Evolutionary conservation across 345 rosid species (phyloP).

Genomic region (Lumnitzera littorea): DNA sequence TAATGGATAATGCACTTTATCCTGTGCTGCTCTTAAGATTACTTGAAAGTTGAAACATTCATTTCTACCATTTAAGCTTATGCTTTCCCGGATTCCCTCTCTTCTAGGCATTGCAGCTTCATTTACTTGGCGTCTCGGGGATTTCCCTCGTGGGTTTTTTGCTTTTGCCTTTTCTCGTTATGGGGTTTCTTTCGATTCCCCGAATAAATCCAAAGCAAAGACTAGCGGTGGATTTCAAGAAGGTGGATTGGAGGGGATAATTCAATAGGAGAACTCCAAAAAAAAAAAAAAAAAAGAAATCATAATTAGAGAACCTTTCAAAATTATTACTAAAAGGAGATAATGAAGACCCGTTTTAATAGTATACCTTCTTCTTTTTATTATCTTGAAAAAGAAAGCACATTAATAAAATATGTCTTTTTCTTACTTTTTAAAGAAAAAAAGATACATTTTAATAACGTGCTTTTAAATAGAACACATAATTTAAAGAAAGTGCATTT

Average conservation of each 20-base stretch:
- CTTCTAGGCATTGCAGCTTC: slow-evolving; percentile 62
- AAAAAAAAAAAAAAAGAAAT: too few species aligned
- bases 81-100: slow-evolving; percentile 67
- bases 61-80: slow-evolving; percentile 46
- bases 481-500: too few species aligned
- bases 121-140: slow-evolving; percentile 69
- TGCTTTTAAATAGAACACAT: too few species aligned
- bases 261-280: too few species aligned
- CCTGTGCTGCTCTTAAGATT: slow-evolving; percentile 80
- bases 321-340: too few species aligned
- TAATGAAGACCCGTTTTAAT: slow-evolving; percentile 44
- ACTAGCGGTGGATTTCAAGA: slow-evolving; percentile 51
- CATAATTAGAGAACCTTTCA: too few species aligned
- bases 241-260: slow-evolving; percentile 76
- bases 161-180: slow-evolving; percentile 64
- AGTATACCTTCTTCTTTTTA: slow-evolving; percentile 90
- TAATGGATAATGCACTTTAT: slow-evolving; percentile 87
- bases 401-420: slow-evolving; percentile 58
- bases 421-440: too few species aligned
- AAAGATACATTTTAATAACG: too few species aligned
- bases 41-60: slow-evolving; percentile 57
- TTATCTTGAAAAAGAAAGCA: slow-evolving; percentile 93
- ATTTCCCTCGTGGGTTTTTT: slow-evolving; percentile 65
- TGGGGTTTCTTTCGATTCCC: slow-evolving; percentile 72
- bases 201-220: slow-evolving; percentile 54